Conservation (phyloP, 83 land plant genomes). For the Picea mariana region DNA sequence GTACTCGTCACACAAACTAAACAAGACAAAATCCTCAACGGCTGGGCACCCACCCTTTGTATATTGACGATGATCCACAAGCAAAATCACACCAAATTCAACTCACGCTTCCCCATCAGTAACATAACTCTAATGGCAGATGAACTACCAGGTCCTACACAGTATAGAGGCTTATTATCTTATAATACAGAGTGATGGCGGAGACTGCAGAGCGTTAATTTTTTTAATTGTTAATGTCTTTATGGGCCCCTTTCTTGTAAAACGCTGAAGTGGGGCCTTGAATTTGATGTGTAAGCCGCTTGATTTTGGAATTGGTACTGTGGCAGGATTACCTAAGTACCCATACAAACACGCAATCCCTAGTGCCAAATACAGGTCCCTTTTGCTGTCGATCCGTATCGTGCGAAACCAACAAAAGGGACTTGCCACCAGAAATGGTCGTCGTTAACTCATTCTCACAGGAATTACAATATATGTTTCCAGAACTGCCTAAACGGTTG, state of each 20-base stretch:
- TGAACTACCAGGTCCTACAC: constrained; percentile 11
- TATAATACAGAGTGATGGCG: not conserved
- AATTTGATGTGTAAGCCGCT: constrained; percentile 16
- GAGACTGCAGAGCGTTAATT: not conserved
- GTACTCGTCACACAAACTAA: not conserved
- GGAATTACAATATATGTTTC: constrained; percentile 3
- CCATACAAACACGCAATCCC: constrained; percentile 7
- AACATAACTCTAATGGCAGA: constrained; percentile 7
- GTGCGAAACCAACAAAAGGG: constrained; percentile 52
- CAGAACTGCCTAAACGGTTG: constrained; percentile 10
- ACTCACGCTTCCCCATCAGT: constrained; percentile 6
- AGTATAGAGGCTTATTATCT: not conserved
- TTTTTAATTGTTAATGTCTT: not conserved
- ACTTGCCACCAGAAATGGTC: constrained; percentile 28
- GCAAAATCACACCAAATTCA: constrained; percentile 11
- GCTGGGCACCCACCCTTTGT: constrained; percentile 14
- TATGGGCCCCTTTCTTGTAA: no score
- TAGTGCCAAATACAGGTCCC: not conserved
- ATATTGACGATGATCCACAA: not conserved
- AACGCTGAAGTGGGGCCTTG: not conserved
- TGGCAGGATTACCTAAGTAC: constrained; percentile 10
- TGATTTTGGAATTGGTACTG: constrained; percentile 3
- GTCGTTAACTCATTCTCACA: no score
- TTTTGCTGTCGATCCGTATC: constrained; percentile 20
- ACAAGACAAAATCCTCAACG: constrained; percentile 7